Evolutionary conservation across 2,329 filamentous ascomycete species (phyloP).

Genomic region (Penicillium sp.): DNA sequence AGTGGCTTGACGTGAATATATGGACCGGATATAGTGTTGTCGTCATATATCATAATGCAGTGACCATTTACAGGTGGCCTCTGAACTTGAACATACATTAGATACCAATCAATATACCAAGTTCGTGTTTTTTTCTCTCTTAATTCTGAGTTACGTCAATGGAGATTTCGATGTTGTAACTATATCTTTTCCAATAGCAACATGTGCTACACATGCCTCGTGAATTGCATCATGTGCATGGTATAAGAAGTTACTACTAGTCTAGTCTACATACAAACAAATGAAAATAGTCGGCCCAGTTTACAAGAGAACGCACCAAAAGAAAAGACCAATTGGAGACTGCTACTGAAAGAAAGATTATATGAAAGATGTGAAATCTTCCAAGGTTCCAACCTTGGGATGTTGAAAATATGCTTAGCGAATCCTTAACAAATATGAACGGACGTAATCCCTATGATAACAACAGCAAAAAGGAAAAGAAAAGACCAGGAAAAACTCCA

Average conservation of each 20-base stretch:
- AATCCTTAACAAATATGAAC: background rate
- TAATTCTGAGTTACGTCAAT: background rate
- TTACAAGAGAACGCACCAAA: background rate
- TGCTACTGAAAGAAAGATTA: background rate
- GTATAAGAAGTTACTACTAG: background rate
- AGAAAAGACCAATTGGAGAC: background rate
- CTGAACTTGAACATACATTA: constrained; percentile 3
- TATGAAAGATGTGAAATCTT: background rate
- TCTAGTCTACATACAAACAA: background rate
- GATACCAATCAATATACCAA: constrained; percentile 8
- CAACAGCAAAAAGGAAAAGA: background rate
- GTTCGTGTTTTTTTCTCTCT: background rate
- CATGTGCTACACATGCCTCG: background rate
- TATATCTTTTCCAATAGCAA: background rate
- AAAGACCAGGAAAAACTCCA: constrained; percentile 17
- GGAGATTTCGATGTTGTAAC: background rate
- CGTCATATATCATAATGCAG: background rate
- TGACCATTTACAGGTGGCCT: background rate
- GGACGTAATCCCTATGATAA: background rate
- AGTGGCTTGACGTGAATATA: background rate
- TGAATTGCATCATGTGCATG: background rate
- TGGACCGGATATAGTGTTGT: background rate
- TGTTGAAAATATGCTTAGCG: background rate
- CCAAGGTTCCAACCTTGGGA: background rate
- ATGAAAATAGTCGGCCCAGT: background rate